These are phyloP conservation scores for Silene noctiflora DNA, from an alignment of 179 eudicot species.

Conservation along the genomic window DNA sequence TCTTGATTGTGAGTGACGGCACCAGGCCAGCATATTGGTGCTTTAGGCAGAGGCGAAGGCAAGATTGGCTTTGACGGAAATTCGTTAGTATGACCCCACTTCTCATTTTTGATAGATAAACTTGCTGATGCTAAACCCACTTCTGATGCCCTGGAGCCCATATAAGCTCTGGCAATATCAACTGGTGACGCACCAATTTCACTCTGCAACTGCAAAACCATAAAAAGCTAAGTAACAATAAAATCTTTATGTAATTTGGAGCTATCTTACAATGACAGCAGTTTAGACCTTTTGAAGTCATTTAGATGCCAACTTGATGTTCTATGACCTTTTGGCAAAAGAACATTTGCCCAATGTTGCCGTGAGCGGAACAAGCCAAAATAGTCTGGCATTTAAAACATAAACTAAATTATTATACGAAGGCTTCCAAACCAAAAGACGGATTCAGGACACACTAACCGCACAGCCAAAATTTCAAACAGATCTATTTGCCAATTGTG, in stretches of 20 bases:
- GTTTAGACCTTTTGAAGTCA: slow-evolving; percentile 25
- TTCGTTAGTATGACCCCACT: slow-evolving; percentile 30
- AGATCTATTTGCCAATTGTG: slow-evolving; percentile 1
- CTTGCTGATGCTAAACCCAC: slow-evolving; percentile 34
- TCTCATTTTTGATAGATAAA: slow-evolving; percentile 29
- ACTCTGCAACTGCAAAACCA: slow-evolving; percentile 43
- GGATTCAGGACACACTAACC: background rate
- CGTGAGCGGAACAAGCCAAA: slow-evolving; percentile 27
- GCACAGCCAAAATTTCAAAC: background rate
- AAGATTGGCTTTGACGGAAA: slow-evolving; percentile 35
- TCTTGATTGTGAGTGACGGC: slow-evolving; percentile 55
- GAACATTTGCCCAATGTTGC: slow-evolving; percentile 25
- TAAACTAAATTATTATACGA: slow-evolving; percentile 7
- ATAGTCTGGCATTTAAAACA: slow-evolving; percentile 24
- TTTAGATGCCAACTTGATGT: slow-evolving; percentile 33
- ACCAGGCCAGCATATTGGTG: slow-evolving; percentile 87
- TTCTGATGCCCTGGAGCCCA: slow-evolving; percentile 64
- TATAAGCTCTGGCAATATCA: slow-evolving; percentile 87
- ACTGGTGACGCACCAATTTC: slow-evolving; percentile 73
- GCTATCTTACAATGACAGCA: slow-evolving; percentile 25
- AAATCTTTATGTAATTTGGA: background rate
- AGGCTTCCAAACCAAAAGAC: background rate
- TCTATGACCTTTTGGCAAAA: slow-evolving; percentile 25
- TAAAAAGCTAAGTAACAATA: slow-evolving; percentile 8
- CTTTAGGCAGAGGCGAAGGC: slow-evolving; percentile 50